Evolutionary conservation across 140 eudicot genomes (phyloP), one percentile per base, ranked within the genome.

Genomic region (Anethum foeniculum): DNA sequence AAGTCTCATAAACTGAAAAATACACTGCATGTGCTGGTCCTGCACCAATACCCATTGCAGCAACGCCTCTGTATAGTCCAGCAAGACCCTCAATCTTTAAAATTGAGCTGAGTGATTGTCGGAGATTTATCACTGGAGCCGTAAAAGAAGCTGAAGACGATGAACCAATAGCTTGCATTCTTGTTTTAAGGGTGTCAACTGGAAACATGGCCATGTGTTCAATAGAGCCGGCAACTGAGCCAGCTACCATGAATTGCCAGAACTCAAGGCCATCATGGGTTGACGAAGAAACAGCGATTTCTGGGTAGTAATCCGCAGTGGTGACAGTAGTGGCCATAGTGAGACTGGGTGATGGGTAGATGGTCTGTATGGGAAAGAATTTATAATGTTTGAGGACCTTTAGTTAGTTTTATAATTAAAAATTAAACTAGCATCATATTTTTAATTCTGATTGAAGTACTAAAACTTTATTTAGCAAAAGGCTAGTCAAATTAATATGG

Each of bases 181-280:
- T 86, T 62, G 90, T 89, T 68, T 89, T 89, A 84, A 86, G 84
- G 15, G 92, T 89, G 81, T 89, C 92, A 12, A 89, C 84, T 13
- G 90, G 92, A 83, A 86, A 89, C 88, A 89, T 86, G 67, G 90
- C 90, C 90, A 81, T 89, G 87, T 89, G 92, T 76, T 89, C 92
- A 6, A 86, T 87, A 12, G 83, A 80, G 16, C 92, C 92, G 6
- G 92, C 90, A 68, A 89, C 64, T 34, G 92, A 89, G 79, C 92
- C 92, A 7, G 92, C 90, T 12, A 84, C 60, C 92, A 89, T 89
- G 86, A 82, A 89, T 72, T 89, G 92, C 87, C 85, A 86, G 90
- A 86, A 89, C 0, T 78, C 39, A 36, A 89, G 90, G 46, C 90
- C 92, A 39, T 89, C 92, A 80, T 89, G 92, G 62, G 77, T 32